Evolutionary conservation across 2,329 filamentous ascomycete species (phyloP).

Genomic region (Fusarium verrucosum): DNA sequence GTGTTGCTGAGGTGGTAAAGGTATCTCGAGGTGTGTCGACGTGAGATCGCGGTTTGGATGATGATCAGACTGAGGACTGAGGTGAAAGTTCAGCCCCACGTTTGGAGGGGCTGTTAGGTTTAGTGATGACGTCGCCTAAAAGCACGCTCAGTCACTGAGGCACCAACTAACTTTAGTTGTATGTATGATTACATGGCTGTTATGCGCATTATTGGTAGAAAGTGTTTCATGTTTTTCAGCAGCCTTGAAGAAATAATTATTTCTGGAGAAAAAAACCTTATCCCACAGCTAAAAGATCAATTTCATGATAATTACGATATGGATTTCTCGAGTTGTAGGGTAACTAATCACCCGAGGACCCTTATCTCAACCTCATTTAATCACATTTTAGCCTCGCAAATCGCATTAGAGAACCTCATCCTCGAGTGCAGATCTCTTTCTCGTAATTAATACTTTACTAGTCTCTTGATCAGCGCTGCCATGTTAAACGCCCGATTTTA

Average conservation of each 20-base stretch:
- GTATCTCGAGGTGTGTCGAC: neutral
- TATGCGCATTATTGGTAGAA: neutral
- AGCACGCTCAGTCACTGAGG: neutral
- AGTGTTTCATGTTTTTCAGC: neutral
- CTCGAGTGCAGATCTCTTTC: neutral
- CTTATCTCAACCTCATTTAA: neutral
- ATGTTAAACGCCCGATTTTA: constrained; percentile 4
- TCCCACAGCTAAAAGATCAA: neutral
- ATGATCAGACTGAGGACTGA: neutral
- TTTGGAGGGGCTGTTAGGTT: constrained; percentile 12
- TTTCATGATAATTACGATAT: no score
- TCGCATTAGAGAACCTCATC: neutral
- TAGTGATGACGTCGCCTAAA: constrained; percentile 26
- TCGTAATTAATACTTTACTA: constrained; percentile 6
- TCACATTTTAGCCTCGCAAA: constrained; percentile 5
- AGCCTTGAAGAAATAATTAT: neutral
- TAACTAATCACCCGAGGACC: neutral
- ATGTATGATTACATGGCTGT: neutral
- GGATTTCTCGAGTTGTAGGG: neutral
- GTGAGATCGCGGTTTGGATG: neutral
- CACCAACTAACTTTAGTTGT: neutral
- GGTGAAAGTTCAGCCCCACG: constrained; percentile 9
- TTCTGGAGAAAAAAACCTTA: neutral
- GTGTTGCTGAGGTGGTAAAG: neutral
- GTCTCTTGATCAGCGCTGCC: constrained; percentile 23